Evolutionary conservation across 495 filamentous ascomycete species (phyloP).

Genomic region (Aspergillus cavernicola): DNA sequence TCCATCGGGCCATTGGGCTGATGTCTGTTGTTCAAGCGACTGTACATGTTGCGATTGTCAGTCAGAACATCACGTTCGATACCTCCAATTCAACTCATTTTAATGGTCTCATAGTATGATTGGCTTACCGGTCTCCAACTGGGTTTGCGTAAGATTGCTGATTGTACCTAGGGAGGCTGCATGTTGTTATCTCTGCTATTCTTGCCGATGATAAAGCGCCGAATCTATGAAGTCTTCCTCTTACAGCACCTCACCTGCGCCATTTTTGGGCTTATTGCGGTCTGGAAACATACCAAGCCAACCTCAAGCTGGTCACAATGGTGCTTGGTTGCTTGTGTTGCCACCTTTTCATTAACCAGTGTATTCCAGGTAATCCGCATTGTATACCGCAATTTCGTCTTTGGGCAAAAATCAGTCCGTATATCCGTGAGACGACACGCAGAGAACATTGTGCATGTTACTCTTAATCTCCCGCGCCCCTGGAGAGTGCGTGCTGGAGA

Average conservation of each 20-base stretch:
- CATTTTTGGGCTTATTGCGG: conserved; percentile 6
- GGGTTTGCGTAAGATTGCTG: background rate
- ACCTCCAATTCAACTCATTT: conserved; percentile 10
- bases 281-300: conserved; percentile 12
- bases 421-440: conserved; percentile 1
- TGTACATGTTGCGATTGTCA: conserved; percentile 12
- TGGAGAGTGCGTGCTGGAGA: conserved; percentile 28
- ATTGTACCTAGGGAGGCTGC: conserved; percentile 7
- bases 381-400: conserved; percentile 13
- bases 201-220: conserved; percentile 15
- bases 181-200: conserved; percentile 18
- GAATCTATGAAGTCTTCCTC: conserved; percentile 23
- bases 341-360: conserved; percentile 1
- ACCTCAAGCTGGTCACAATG: background rate
- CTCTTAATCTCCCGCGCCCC: conserved; percentile 22
- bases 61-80: conserved; percentile 1
- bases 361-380: conserved; percentile 11
- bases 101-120: conserved; percentile 16
- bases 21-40: conserved; percentile 17
- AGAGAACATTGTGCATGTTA: conserved; percentile 10
- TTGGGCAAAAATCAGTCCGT: conserved; percentile 8
- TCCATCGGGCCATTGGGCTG: conserved; percentile 21
- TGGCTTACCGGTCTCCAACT: background rate
- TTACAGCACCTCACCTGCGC: conserved; percentile 18
- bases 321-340: conserved; percentile 2